Evolutionary conservation across 2,329 filamentous ascomycete genomes (phyloP), one percentile per base, ranked within the genome.

Genomic region (Nothopassalora personata): DNA sequence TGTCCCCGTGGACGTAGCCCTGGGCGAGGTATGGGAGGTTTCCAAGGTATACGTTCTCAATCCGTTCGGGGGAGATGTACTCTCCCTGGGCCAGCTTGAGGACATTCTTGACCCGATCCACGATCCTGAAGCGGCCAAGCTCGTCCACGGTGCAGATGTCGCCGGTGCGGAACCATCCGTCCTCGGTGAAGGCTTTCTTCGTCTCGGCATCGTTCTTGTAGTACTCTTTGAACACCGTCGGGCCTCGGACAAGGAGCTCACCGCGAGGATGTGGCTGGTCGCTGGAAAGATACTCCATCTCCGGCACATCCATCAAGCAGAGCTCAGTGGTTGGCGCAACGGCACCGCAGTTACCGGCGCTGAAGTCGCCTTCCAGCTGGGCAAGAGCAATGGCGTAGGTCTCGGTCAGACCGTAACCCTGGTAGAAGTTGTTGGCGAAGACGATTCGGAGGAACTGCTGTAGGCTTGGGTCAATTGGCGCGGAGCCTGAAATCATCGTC

Each of bases 21-120:
- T 88, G 88, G 23, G 86, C 83, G 28, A 97, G 78, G 67, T 92
- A 86, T 64, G 84, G 87, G 63, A 86, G 86, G 76, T 88, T 91
- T 63, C 89, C 90, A 63, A 95, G 81, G 74, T 92, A 95, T 36
- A 96, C 88, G 73, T 96, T 97, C 80, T 99, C 94, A 71, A 99
- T 90, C 58, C 92, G 90, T 78, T 99, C 94, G 13, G 94, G 94
- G 1, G 92, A 96, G 70, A 99, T 91, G 77, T 99, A 99, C 78
- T 99, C 94, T 74, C 94, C 94, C 76, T 99, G 94, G 0, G 93
- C 87, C 57, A 99, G 85, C 83, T 99, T 99, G 72, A 99, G 85
- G n/a, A 99, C 90, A 76, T 97, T 97, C 88, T 99, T 99, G 77
- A 91, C 88, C 69, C 94, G 91, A 76, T 99, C 94, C 69, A 99